Base-by-base conservation (phyloP, 1,284 basidiomycete genomes). In the Sanghuangporus baumii region DNA sequence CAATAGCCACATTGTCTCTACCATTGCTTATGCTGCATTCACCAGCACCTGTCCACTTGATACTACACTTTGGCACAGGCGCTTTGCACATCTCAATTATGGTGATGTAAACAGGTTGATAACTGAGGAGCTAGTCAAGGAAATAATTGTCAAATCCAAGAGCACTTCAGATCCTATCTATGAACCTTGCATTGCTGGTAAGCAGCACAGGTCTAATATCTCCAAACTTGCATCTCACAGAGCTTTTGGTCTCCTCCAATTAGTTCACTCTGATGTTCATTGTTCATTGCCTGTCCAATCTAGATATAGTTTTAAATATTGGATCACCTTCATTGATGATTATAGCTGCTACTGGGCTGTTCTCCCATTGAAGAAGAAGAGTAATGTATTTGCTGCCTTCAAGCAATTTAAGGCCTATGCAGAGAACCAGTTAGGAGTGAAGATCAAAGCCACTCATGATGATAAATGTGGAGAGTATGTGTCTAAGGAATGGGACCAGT, bases 281-380 rank as follows among this genome's bases (percentile, higher is more conserved):
- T 67, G 67, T 14, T 66, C 61, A 12, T 63, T 71, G n/a, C 59
- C 60, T 41, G 61, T 64, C 8, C 55, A 40, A 18, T 51, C 48
- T 12, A 51, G 48, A 31, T 58, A 68, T n/a, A 68, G 71, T 1
- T 62, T 59, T 23, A 50, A 64, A 48, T 71, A 74, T 63, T 69
- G 67, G 63, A 65, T 70, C 38, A 66, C 67, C 1, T 69, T 73
- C 38, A 67, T 72, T 34, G 67, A 72, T 62, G 69, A 73, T 38
- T 66, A 51, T 60, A 60, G 65, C 18, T 46, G 65, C 3, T 55
- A 64, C 20, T 54, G 63, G n/a, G 59, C 61, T 40, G 65, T 67
- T n/a, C 55, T 66, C 16, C 56, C 64, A 0, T 58, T 74, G 9
- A 60, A 54, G 5, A 47, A 56, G 9, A 73, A 73, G 63, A 64